Base-by-base conservation (phyloP, 2,329 filamentous ascomycete species). In the Fusarium sp. region DNA sequence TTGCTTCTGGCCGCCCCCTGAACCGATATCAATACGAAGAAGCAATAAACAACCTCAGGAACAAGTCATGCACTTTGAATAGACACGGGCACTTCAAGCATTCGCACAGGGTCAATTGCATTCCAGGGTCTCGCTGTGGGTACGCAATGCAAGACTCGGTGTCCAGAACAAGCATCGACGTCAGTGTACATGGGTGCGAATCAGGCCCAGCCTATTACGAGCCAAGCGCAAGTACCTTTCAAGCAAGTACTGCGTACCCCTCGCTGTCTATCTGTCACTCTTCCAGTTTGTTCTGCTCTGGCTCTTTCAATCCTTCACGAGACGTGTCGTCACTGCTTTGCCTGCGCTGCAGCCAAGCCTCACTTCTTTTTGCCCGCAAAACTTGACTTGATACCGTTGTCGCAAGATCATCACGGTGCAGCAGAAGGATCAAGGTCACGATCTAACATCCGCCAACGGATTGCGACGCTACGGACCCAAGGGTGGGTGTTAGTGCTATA, bases 171-270 rank as follows among this genome's bases (percentile, higher is more conserved):
- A 52, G 36, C 57, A 52, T 52, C 67, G 61, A 75, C 73, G 73
- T 75, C 73, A 71, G 59, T 47, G 70, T 57, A 69, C 73, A 71
- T 47, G 73, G 73, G 60, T 75, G 59, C 27, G 70, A 71, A 65
- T 56, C 62, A 65, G 56, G 29, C 29, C 58, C 50, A 57, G 45
- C 73, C 73, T 69, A 75, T 75, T 71, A 75, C 60, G 63, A 38
- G 61, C 61, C 20, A 54, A 35, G 27, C 45, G 38, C 45, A 42
- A 65, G 61, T 64, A 70, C 66, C 63, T 63, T 70, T 63, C 50
- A 35, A 60, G 65, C 59, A 73, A 70, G 62, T 66, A 66, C 62
- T 35, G 40, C 58, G 36, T 42, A 33, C 60, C 47, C 60, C 71
- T 65, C 69, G 71, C 65, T 65, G 36, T 61, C 60, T 22, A 14